Conservation (phyloP, 768 basidiomycete genomes). For the Leccinum imitatum region DNA sequence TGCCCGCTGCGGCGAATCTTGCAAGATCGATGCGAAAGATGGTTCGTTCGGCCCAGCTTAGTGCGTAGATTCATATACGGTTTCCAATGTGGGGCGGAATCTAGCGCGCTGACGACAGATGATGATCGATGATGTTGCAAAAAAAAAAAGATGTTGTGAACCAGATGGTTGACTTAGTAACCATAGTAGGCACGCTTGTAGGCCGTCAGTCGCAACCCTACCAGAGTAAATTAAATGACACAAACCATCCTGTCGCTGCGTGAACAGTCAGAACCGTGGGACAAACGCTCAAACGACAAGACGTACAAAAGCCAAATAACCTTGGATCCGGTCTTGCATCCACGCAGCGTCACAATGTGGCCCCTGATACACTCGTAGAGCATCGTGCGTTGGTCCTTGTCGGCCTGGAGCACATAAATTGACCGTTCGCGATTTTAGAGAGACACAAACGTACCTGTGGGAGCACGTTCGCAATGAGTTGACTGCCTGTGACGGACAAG, state of each 20-base stretch:
- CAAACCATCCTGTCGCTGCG: conserved; percentile 58
- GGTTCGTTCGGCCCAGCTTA: conserved; percentile 20
- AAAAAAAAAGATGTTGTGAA: conserved; percentile 23
- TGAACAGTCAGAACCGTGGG: conserved; percentile 5
- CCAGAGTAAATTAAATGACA: conserved; percentile 4
- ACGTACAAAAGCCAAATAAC: conserved; percentile 85
- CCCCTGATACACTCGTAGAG: conserved; percentile 85
- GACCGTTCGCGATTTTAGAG: background rate
- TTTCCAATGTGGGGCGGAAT: conserved; percentile 25
- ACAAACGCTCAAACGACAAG: background rate
- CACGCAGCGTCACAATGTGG: conserved; percentile 86
- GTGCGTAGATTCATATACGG: conserved; percentile 25
- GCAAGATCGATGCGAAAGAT: conserved; percentile 35
- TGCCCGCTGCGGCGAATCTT: conserved; percentile 17
- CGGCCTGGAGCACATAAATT: conserved; percentile 49
- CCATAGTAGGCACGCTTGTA: conserved; percentile 63
- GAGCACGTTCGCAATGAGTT: conserved; percentile 78
- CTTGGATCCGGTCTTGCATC: conserved; percentile 88
- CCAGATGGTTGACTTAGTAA: conserved; percentile 40
- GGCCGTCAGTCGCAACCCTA: conserved; percentile 16
- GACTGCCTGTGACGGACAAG: conserved; percentile 80
- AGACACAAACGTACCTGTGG: conserved; percentile 54
- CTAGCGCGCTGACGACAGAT: conserved; percentile 19
- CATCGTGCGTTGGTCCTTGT: conserved; percentile 80
- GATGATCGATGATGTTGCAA: conserved; percentile 25